These are phyloP conservation scores for Bipolaris oryzae DNA, from an alignment of 2,329 filamentous ascomycete genomes.

Conservation along the genomic window DNA sequence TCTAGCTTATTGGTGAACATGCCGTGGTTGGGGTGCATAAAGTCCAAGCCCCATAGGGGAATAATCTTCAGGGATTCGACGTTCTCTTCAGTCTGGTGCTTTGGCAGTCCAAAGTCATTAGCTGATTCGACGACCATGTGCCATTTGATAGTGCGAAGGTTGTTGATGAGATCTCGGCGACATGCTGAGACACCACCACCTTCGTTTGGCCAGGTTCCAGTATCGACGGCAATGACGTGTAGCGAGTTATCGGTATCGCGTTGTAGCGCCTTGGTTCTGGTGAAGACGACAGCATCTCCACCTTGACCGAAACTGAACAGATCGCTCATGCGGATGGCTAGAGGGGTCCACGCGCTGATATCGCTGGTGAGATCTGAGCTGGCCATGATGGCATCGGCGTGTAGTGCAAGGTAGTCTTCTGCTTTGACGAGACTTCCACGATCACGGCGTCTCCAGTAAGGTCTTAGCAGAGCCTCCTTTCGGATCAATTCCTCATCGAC, in stretches of 20 bases:
- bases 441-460: conserved; percentile 49
- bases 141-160: conserved; percentile 51
- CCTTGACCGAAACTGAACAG: conserved; percentile 60
- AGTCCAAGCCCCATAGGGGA: conserved; percentile 52
- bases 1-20: conserved; percentile 52
- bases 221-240: conserved; percentile 51
- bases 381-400: conserved; percentile 59
- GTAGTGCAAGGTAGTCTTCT: conserved; percentile 48
- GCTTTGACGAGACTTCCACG: conserved; percentile 45
- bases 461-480: conserved; percentile 42
- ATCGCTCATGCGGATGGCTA: conserved; percentile 59
- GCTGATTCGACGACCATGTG: conserved; percentile 53
- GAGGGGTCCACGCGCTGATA: conserved; percentile 59
- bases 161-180: conserved; percentile 52
- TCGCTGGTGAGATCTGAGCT: conserved; percentile 59
- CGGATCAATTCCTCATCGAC: conserved; percentile 49
- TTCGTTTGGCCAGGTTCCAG: conserved; percentile 53
- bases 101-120: conserved; percentile 52
- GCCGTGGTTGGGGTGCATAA: conserved; percentile 50
- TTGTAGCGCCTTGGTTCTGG: conserved; percentile 54
- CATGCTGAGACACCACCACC: conserved; percentile 52
- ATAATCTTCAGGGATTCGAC: conserved; percentile 52
- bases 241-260: conserved; percentile 51
- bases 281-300: conserved; percentile 60
- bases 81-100: conserved; percentile 52